phyloP scores from a whole-genome alignment of 441 rosid genomes.

The Hura crepitans region DNA sequence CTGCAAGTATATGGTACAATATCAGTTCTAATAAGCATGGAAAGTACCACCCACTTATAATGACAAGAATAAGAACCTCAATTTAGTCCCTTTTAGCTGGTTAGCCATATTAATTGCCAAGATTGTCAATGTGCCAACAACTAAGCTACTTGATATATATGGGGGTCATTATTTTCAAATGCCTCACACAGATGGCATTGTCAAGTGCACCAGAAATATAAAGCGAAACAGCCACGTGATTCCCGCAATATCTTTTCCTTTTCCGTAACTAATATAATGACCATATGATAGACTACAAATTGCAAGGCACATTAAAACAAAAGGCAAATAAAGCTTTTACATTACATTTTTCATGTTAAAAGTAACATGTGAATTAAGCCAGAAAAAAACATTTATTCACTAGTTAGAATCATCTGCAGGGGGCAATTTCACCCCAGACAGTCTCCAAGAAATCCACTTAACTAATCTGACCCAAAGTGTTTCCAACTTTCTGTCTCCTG shows the following conservation, averaged over 20 bases:
- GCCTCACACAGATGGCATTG: conserved; percentile 4
- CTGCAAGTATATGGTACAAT: conserved; percentile 38
- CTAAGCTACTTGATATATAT: neutral
- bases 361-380: neutral
- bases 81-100: conserved; percentile 4
- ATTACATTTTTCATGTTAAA: neutral
- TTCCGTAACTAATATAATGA: neutral
- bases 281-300: neutral
- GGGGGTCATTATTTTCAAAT: conserved; percentile 5
- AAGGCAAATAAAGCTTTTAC: neutral
- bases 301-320: neutral
- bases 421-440: neutral
- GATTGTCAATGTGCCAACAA: neutral
- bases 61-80: conserved; percentile 13
- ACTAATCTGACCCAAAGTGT: neutral
- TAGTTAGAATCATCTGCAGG: neutral
- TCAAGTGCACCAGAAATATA: neutral
- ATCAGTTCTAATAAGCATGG: neutral
- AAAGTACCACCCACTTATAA: neutral
- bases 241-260: neutral
- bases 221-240: neutral
- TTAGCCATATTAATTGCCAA: conserved; percentile 5
- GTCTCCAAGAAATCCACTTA: neutral
- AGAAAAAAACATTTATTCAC: neutral
- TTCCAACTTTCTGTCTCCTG: neutral